A percentile compares a stretch with the other conserved stretches of the same genome.
These are phyloP conservation scores for Globisporangium spiculum DNA, from an alignment of 352 stramenopile species.

Conservation along the genomic window DNA sequence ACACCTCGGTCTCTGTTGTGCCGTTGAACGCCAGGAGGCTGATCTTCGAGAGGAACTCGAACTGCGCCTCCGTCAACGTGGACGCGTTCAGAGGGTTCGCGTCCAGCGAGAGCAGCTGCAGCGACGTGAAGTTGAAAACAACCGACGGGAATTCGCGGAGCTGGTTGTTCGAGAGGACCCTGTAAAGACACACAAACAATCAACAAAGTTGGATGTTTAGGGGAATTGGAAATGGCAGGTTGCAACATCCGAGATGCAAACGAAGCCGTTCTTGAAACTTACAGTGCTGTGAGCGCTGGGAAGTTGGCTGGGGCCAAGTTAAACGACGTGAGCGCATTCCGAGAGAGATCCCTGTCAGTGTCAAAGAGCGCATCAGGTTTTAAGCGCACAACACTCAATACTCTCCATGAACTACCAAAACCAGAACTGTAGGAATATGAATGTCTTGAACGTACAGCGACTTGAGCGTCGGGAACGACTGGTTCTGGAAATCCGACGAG, in stretches of 20 bases:
- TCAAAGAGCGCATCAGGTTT: neutral
- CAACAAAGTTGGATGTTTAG: neutral
- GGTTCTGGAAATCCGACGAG: conserved; percentile 34
- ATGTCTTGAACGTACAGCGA: conserved; percentile 44
- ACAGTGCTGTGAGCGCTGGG: conserved; percentile 45
- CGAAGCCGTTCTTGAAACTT: conserved; percentile 8
- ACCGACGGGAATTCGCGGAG: conserved; percentile 40
- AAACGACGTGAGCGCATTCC: conserved; percentile 40
- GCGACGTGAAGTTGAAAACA: conserved; percentile 50
- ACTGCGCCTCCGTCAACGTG: conserved; percentile 39
- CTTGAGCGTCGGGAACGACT: conserved; percentile 40
- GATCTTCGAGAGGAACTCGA: conserved; percentile 56
- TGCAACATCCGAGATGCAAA: neutral
- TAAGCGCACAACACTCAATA: neutral
- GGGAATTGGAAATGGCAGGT: neutral
- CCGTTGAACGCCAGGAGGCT: conserved; percentile 47
- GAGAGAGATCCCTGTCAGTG: conserved; percentile 40
- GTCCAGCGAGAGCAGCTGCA: conserved; percentile 45
- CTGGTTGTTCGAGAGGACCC: conserved; percentile 49
- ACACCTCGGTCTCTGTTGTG: conserved; percentile 47
- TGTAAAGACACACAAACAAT: conserved; percentile 6
- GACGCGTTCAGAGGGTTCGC: conserved; percentile 59
- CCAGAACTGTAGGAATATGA: neutral
- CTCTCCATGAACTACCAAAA: neutral
- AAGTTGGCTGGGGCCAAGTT: conserved; percentile 34